These are phyloP conservation scores for Talaromyces thailandensis DNA, from an alignment of 495 filamentous ascomycete genomes.

Conservation along the genomic window DNA sequence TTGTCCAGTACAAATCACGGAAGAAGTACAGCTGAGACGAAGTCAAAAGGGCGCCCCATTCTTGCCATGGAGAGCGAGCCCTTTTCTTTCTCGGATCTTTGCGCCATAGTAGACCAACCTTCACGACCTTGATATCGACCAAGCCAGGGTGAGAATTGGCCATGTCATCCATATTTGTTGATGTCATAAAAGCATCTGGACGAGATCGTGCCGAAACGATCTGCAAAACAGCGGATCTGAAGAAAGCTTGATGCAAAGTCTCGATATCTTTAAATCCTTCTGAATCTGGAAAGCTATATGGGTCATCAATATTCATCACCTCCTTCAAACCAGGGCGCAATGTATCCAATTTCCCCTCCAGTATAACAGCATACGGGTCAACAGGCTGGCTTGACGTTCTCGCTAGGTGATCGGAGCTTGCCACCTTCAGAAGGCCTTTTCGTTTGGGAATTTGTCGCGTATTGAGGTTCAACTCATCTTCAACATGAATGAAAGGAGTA, in stretches of 20 bases:
- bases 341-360: constrained; percentile 76
- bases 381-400: constrained; percentile 71
- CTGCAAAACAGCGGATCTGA: constrained; percentile 81
- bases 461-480: constrained; percentile 80
- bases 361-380: constrained; percentile 88
- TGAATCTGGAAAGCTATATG: constrained; percentile 79
- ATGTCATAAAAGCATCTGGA: constrained; percentile 89
- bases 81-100: constrained; percentile 95
- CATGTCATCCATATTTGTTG: constrained; percentile 73
- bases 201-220: constrained; percentile 89
- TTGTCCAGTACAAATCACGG: constrained; percentile 86
- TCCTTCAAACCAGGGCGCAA: constrained; percentile 81
- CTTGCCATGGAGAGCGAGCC: constrained; percentile 91
- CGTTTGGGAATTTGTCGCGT: constrained; percentile 64
- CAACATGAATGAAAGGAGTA: constrained; percentile 93
- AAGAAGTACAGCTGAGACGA: constrained; percentile 96
- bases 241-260: constrained; percentile 76
- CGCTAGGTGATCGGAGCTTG: constrained; percentile 55
- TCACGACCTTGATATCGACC: constrained; percentile 95
- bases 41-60: constrained; percentile 95
- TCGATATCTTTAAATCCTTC: constrained; percentile 63
- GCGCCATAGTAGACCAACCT: constrained; percentile 91
- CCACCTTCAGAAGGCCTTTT: constrained; percentile 62
- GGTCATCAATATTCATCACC: constrained; percentile 85
- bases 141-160: constrained; percentile 84